Evolutionary conservation across 2,329 filamentous ascomycete genomes (phyloP).

Genomic region (Venturia aucupariae): DNA sequence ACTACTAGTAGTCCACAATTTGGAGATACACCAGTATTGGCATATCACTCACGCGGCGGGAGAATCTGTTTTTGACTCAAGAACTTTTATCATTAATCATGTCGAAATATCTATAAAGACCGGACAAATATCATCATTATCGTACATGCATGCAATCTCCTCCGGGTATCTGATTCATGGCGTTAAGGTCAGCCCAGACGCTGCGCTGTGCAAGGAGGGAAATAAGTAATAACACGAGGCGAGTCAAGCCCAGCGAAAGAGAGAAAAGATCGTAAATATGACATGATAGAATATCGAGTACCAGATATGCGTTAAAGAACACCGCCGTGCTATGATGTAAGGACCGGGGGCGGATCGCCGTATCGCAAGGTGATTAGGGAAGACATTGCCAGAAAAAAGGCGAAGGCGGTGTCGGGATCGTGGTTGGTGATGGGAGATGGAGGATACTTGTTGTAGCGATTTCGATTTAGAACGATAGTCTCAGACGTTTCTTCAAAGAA

Average conservation of each 20-base stretch:
- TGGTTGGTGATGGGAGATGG: background rate
- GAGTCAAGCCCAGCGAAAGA: background rate
- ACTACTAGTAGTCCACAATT: no score
- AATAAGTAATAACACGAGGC: background rate
- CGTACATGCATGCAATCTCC: background rate
- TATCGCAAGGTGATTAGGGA: background rate
- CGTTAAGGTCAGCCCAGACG: background rate
- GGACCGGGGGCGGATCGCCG: background rate
- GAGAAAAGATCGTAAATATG: background rate
- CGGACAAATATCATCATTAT: background rate
- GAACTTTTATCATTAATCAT: no score
- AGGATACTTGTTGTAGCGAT: background rate
- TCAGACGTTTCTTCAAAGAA: slow-evolving; percentile 8
- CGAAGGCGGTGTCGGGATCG: background rate
- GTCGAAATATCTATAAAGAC: background rate
- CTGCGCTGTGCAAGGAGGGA: background rate
- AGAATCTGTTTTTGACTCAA: no score
- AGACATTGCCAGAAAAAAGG: background rate
- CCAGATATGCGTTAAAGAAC: background rate
- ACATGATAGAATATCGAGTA: background rate
- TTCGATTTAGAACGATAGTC: slow-evolving; percentile 8
- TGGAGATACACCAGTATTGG: no score
- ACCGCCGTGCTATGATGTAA: background rate
- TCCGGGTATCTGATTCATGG: background rate
- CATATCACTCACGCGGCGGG: no score